These are phyloP conservation scores for Blastobotrys niveus DNA, from an alignment of 1,139 yeast genomes.

Conservation along the genomic window DNA sequence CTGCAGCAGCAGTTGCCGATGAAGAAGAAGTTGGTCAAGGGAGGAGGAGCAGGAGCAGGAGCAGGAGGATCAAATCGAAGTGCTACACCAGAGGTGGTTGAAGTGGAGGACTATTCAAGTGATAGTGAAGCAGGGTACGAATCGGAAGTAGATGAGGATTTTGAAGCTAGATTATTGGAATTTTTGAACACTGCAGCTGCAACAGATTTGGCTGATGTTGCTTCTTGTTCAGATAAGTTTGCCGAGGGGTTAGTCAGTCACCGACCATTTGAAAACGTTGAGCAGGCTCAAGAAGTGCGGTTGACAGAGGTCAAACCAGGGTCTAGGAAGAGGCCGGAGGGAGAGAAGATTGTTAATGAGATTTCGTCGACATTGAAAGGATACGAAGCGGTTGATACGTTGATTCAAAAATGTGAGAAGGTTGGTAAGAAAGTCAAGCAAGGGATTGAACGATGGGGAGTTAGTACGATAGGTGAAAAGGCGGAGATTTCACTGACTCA, in stretches of 20 bases:
- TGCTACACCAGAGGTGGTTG: constrained; percentile 6
- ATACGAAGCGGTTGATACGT: constrained; percentile 87
- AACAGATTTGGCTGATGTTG: constrained; percentile 73
- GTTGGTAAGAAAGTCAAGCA: constrained; percentile 65
- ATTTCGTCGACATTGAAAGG: constrained; percentile 70
- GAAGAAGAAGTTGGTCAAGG: constrained; percentile 3
- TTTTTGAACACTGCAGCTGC: constrained; percentile 73
- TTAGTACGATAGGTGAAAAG: constrained; percentile 33
- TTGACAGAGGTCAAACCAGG: constrained; percentile 33
- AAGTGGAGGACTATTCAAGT: constrained; percentile 32
- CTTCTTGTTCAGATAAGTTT: constrained; percentile 61
- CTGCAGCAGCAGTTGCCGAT: background rate
- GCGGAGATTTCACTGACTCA: constrained; percentile 32
- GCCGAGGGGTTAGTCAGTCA: constrained; percentile 56
- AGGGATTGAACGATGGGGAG: constrained; percentile 86
- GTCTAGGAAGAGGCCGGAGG: constrained; percentile 51
- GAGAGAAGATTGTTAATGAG: constrained; percentile 70
- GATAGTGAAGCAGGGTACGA: constrained; percentile 37
- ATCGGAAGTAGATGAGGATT: constrained; percentile 44
- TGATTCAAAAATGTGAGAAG: constrained; percentile 75
- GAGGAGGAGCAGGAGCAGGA: no score
- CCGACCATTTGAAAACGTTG: constrained; percentile 64
- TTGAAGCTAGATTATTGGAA: constrained; percentile 64
- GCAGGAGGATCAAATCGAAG: background rate
- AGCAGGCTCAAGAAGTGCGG: constrained; percentile 51